These are phyloP conservation scores for Coemansia sp. DNA, from an alignment of 192 early-diverging fungal species.

Conservation along the genomic window DNA sequence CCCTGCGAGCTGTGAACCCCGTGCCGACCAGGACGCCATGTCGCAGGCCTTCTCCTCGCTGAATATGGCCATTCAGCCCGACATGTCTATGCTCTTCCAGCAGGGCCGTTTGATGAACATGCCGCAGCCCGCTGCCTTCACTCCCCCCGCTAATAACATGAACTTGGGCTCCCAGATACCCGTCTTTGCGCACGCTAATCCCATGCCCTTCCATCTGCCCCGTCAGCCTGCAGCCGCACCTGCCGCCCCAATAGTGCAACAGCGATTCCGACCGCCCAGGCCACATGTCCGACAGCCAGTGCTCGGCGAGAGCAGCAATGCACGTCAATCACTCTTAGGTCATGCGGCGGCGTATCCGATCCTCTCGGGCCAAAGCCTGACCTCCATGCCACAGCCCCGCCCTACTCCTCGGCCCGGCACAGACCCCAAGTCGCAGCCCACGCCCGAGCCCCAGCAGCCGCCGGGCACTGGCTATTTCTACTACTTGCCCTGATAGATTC, in stretches of 20 bases:
- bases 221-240: background rate
- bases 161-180: background rate
- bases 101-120: background rate
- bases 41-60: background rate
- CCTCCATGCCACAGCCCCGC: background rate
- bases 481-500: slow-evolving; percentile 2
- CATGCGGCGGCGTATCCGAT: background rate
- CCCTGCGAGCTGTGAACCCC: too few relatives aligned
- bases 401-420: too few relatives aligned
- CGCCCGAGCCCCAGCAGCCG: background rate
- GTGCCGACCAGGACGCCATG: background rate
- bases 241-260: background rate
- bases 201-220: background rate
- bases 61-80: background rate
- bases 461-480: background rate
- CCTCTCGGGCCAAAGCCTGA: background rate
- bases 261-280: background rate
- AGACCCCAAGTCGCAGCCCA: background rate
- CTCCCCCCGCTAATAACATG: background rate
- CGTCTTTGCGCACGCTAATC: background rate
- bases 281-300: background rate
- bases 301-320: background rate
- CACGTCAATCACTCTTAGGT: background rate
- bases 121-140: background rate
- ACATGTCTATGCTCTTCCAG: slow-evolving; percentile 4